Evolutionary conservation across 805 yeast genomes (phyloP).

Genomic region (Scheffersomyces coipomensis): DNA sequence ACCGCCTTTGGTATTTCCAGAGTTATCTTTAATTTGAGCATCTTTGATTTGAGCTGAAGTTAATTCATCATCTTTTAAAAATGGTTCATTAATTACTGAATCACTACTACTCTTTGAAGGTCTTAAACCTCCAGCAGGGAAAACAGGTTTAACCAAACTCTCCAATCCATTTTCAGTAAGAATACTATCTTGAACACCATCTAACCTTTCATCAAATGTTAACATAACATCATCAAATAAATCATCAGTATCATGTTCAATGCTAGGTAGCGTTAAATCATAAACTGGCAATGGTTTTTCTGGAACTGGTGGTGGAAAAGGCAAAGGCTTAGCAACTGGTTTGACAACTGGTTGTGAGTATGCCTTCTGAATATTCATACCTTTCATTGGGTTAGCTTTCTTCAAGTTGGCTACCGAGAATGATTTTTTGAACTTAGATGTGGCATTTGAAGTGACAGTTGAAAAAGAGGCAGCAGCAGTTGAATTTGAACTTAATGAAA

Average conservation of each 20-base stretch:
- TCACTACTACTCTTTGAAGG: background rate
- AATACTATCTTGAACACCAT: constrained; percentile 9
- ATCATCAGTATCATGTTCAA: constrained; percentile 20
- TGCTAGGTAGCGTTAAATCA: constrained; percentile 17
- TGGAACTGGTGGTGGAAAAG: constrained; percentile 1
- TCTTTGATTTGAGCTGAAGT: constrained; percentile 40
- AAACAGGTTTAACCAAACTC: background rate
- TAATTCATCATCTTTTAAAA: constrained; percentile 42
- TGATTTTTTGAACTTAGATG: constrained; percentile 2
- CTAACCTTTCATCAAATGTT: constrained; percentile 23
- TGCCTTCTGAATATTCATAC: too few relatives aligned
- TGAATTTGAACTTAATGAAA: background rate
- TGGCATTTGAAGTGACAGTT: background rate
- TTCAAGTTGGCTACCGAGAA: constrained; percentile 4
- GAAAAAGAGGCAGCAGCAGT: background rate
- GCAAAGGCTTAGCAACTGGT: background rate
- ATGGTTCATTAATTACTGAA: constrained; percentile 16
- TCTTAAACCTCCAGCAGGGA: background rate
- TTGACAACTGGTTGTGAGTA: background rate
- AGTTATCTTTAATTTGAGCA: constrained; percentile 31
- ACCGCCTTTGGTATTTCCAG: background rate
- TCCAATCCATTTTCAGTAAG: constrained; percentile 3
- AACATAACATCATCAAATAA: constrained; percentile 25
- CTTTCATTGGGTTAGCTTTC: constrained; percentile 5
- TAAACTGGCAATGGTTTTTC: background rate